Evolutionary conservation across 352 stramenopile species (phyloP).

Genomic region (Plasmopara halstedii): DNA sequence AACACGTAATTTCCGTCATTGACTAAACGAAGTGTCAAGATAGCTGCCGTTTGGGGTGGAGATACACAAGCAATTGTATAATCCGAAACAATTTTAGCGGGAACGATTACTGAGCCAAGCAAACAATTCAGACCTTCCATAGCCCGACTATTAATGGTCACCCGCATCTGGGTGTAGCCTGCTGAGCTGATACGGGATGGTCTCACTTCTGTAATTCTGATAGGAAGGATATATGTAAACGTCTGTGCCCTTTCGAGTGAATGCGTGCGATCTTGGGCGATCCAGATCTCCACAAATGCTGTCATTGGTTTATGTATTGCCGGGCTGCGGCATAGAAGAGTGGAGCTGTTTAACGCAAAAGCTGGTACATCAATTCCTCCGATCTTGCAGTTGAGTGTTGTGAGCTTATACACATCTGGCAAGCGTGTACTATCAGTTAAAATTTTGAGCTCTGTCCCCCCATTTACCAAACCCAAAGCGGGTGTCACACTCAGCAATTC

Average conservation of each 20-base stretch:
- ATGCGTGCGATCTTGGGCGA: neutral
- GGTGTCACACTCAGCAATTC: conserved; percentile 12
- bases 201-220: conserved; percentile 11
- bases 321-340: conserved; percentile 23
- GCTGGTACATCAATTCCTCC: conserved; percentile 15
- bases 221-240: conserved; percentile 16
- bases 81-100: conserved; percentile 9
- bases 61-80: conserved; percentile 22
- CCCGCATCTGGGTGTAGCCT: conserved; percentile 10
- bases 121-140: conserved; percentile 21
- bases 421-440: conserved; percentile 17
- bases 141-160: conserved; percentile 14
- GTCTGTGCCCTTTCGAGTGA: neutral
- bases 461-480: conserved; percentile 9
- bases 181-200: conserved; percentile 11
- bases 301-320: conserved; percentile 13
- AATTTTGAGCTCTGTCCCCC: conserved; percentile 17
- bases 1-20: conserved; percentile 8
- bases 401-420: conserved; percentile 6
- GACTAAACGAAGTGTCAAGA: conserved; percentile 22
- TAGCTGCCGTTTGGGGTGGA: conserved; percentile 13
- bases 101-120: conserved; percentile 24
- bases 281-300: conserved; percentile 20
- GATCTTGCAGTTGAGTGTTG: conserved; percentile 24
- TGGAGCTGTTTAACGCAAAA: conserved; percentile 11